Evolutionary conservation across 1,284 basidiomycete genomes (phyloP).

Genomic region (Malassezia yamatoensis): DNA sequence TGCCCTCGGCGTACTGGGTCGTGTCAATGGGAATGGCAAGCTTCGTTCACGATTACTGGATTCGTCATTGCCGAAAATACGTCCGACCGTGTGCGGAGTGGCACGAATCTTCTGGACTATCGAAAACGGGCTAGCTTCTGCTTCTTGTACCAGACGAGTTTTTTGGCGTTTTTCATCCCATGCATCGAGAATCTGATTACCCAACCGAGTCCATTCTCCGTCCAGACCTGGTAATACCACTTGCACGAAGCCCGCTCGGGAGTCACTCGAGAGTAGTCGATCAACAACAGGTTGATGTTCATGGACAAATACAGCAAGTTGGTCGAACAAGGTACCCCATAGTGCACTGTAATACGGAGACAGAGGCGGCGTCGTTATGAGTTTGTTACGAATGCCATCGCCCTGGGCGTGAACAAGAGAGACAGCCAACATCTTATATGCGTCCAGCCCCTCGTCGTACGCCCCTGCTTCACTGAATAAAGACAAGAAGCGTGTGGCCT

Average conservation of each 20-base stretch:
- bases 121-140: background rate
- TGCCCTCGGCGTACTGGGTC: conserved; percentile 40
- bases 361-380: conserved; percentile 15
- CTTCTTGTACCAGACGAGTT: conserved; percentile 21
- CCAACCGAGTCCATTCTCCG: conserved; percentile 75
- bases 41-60: conserved; percentile 36
- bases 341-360: conserved; percentile 29
- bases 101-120: conserved; percentile 2
- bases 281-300: conserved; percentile 96
- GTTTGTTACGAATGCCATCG: background rate
- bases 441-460: conserved; percentile 73
- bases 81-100: conserved; percentile 10
- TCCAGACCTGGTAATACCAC: conserved; percentile 63
- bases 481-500: conserved; percentile 89
- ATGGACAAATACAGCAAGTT: conserved; percentile 86
- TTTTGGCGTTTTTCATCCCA: conserved; percentile 62
- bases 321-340: conserved; percentile 76
- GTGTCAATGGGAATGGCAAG: conserved; percentile 50
- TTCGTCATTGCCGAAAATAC: conserved; percentile 26
- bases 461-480: conserved; percentile 83
- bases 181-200: conserved; percentile 63
- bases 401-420: background rate
- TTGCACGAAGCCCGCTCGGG: conserved; percentile 29
- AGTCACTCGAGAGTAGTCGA: conserved; percentile 67
- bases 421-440: conserved; percentile 53